These are phyloP conservation scores for Chaetothyriales sp. DNA, from an alignment of 2,329 filamentous ascomycete species.

Conservation along the genomic window DNA sequence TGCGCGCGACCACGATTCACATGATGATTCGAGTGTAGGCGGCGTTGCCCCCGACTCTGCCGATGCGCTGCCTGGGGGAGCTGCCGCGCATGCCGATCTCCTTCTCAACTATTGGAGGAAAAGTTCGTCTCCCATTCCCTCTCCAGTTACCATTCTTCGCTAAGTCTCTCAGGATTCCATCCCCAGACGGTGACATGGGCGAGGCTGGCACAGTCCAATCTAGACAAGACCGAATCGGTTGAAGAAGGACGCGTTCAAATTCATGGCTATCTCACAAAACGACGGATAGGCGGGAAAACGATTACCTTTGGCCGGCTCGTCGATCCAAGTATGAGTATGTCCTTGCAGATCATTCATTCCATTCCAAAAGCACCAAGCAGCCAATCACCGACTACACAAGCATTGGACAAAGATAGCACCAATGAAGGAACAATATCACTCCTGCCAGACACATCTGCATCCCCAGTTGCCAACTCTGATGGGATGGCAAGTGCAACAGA, in stretches of 20 bases:
- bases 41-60: not conserved
- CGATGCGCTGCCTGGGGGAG: not conserved
- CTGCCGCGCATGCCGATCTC: not conserved
- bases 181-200: not conserved
- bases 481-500: not conserved
- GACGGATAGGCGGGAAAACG: not conserved
- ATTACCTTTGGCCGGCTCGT: not conserved
- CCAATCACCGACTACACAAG: not conserved
- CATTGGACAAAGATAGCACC: not conserved
- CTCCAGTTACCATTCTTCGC: not conserved
- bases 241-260: conserved; percentile 35
- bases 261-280: conserved; percentile 54
- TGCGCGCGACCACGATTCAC: not conserved
- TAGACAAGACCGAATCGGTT: not conserved
- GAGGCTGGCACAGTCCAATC: not conserved
- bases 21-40: not conserved
- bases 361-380: not conserved
- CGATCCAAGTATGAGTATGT: conserved; percentile 1
- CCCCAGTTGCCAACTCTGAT: not conserved
- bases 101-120: not conserved
- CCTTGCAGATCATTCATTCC: not conserved
- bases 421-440: not conserved
- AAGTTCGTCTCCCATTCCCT: not conserved
- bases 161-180: not conserved
- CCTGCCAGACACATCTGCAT: not conserved